phyloP scores from a whole-genome alignment of 768 basidiomycete genomes.

The Udeniomyces megalosporus region DNA sequence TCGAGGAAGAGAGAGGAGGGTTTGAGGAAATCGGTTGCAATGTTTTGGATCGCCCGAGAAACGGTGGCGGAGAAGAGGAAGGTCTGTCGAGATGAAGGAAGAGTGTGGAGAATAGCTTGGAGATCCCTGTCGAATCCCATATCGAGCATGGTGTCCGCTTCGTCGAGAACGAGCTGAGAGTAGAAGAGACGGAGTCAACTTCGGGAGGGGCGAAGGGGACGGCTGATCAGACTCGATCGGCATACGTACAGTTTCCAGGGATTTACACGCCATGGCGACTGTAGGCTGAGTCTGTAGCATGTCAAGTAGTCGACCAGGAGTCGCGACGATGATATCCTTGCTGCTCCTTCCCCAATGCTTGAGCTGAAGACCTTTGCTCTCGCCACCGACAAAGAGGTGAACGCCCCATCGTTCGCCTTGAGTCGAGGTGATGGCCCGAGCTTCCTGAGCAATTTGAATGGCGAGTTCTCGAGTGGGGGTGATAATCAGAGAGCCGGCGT shows the following conservation, averaged over 20 bases:
- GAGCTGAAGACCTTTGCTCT: conserved; percentile 48
- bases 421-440: conserved; percentile 45
- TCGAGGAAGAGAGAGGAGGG: conserved; percentile 55
- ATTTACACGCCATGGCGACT: conserved; percentile 39
- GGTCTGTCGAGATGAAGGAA: conserved; percentile 67
- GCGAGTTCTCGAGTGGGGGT: conserved; percentile 82
- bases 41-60: conserved; percentile 49
- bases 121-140: conserved; percentile 87
- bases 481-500: conserved; percentile 61
- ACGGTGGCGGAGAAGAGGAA: conserved; percentile 85
- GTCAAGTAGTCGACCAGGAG: conserved; percentile 75
- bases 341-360: conserved; percentile 46
- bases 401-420: conserved; percentile 45
- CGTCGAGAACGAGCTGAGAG: conserved; percentile 67
- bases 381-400: conserved; percentile 61
- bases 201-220: not conserved
- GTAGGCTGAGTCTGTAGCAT: conserved; percentile 44
- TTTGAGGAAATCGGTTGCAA: conserved; percentile 47
- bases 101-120: conserved; percentile 45
- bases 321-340: conserved; percentile 71
- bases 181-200: not conserved
- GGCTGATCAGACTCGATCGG: not conserved
- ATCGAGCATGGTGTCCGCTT: conserved; percentile 77
- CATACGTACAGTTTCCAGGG: conserved; percentile 40
- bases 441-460: conserved; percentile 75